A percentile compares a stretch with the other conserved stretches of the same genome.
These are phyloP conservation scores for Filobasidium floriforme DNA, from an alignment of 768 basidiomycete species.

Conservation along the genomic window DNA sequence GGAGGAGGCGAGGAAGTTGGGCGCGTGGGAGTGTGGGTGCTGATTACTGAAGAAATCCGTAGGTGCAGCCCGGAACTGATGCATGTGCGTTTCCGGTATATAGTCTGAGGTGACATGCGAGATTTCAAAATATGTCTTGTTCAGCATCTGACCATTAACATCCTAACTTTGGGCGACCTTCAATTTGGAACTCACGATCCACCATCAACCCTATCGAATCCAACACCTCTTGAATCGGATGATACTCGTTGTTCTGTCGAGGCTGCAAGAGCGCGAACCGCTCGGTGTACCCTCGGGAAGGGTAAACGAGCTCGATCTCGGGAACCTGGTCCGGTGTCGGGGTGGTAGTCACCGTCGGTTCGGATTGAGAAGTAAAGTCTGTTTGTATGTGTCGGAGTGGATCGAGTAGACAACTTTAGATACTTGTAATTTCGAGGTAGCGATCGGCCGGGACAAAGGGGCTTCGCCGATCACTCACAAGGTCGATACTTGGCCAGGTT, in stretches of 20 bases:
- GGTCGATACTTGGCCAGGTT: constrained; percentile 15
- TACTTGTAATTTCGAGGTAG: no score
- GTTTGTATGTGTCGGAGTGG: no score
- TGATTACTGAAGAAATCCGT: constrained; percentile 6
- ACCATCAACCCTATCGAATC: constrained; percentile 33
- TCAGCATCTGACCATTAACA: no score
- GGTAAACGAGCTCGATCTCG: constrained; percentile 36
- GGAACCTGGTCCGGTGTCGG: constrained; percentile 16
- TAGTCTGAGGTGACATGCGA: background rate
- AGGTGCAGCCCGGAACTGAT: constrained; percentile 19
- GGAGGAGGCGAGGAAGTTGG: constrained; percentile 23
- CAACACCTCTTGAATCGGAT: constrained; percentile 38
- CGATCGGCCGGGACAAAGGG: background rate
- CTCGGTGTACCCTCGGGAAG: constrained; percentile 39
- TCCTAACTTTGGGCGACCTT: no score
- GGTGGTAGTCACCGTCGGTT: no score
- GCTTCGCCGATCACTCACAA: constrained; percentile 10
- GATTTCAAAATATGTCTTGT: no score
- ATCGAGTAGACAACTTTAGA: no score
- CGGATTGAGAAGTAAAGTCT: background rate
- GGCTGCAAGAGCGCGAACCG: constrained; percentile 11
- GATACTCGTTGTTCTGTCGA: constrained; percentile 30
- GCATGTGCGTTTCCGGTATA: background rate
- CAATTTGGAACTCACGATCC: constrained; percentile 28
- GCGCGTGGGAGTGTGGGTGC: constrained; percentile 13